Conservation (phyloP, 1,139 yeast genomes). For the Oligophagozyma castellii region DNA sequence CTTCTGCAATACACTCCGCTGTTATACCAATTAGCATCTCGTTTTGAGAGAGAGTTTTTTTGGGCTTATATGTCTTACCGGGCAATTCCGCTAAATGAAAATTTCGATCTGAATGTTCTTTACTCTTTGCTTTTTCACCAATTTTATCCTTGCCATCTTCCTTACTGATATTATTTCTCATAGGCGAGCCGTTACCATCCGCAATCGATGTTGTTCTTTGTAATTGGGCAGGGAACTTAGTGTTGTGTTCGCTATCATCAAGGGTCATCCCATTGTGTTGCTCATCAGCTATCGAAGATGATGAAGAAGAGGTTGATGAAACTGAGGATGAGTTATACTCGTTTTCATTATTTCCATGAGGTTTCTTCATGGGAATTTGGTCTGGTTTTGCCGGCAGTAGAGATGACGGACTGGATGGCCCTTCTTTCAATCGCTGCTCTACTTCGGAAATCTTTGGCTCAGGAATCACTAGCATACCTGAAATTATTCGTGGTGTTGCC, state of each 20-base stretch:
- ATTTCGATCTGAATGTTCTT: no score
- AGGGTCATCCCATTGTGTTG: conserved; percentile 4
- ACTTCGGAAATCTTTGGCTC: conserved; percentile 29
- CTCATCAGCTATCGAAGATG: conserved; percentile 6
- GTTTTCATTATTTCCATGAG: conserved; percentile 7
- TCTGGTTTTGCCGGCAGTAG: conserved; percentile 21
- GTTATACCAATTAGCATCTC: neutral
- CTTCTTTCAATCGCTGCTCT: conserved; percentile 24
- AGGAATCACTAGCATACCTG: conserved; percentile 47
- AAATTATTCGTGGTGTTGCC: conserved; percentile 36
- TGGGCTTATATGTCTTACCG: neutral
- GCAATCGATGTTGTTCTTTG: conserved; percentile 21
- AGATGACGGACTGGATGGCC: conserved; percentile 25
- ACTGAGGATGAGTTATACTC: conserved; percentile 1
- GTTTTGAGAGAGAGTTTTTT: neutral
- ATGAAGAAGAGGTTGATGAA: conserved; percentile 3
- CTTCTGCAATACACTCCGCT: neutral
- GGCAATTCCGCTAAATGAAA: conserved; percentile 22
- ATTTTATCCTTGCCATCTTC: conserved; percentile 10
- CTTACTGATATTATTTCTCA: conserved; percentile 10
- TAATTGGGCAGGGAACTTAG: conserved; percentile 5
- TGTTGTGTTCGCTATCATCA: neutral
- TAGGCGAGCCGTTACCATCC: conserved; percentile 23
- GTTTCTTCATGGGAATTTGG: conserved; percentile 26
- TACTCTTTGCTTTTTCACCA: no score